These are phyloP conservation scores for Neurospora sp. DNA, from an alignment of 495 filamentous ascomycete species.

Conservation along the genomic window DNA sequence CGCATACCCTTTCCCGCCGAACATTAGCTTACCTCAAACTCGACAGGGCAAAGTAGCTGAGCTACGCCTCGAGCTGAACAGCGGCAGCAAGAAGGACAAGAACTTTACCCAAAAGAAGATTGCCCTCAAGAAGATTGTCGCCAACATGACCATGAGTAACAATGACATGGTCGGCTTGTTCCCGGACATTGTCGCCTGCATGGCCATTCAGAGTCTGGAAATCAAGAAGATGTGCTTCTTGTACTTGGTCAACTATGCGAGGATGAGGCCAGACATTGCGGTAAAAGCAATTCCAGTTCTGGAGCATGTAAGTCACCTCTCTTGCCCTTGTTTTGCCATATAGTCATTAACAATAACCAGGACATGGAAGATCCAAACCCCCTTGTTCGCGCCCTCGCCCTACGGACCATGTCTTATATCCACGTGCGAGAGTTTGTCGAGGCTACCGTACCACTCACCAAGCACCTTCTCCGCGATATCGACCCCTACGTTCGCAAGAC, in stretches of 20 bases:
- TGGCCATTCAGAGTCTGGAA: conserved; percentile 87
- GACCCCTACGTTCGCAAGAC: conserved; percentile 99
- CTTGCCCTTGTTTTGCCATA: background rate
- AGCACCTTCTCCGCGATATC: conserved; percentile 69
- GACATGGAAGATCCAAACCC: conserved; percentile 94
- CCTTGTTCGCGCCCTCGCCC: conserved; percentile 80
- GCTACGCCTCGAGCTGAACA: conserved; percentile 87
- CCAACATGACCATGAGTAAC: conserved; percentile 99
- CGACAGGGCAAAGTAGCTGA: conserved; percentile 97
- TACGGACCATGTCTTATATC: conserved; percentile 95
- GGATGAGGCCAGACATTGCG: conserved; percentile 89
- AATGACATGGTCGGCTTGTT: conserved; percentile 99
- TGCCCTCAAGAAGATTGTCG: conserved; percentile 98
- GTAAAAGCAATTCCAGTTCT: conserved; percentile 86
- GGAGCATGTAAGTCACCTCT: conserved; percentile 50
- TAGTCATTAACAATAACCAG: conserved; percentile 33
- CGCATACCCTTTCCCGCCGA: conserved; percentile 32
- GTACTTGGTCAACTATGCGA: conserved; percentile 92
- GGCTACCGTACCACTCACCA: conserved; percentile 75
- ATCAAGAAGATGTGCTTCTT: conserved; percentile 99
- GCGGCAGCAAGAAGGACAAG: conserved; percentile 96
- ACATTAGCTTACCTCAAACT: conserved; percentile 25
- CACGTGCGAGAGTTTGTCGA: conserved; percentile 95
- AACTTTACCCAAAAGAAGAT: conserved; percentile 96
- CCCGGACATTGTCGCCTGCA: conserved; percentile 87